Conservation (phyloP, 306 rosid species). For the Dryas drummondii region DNA sequence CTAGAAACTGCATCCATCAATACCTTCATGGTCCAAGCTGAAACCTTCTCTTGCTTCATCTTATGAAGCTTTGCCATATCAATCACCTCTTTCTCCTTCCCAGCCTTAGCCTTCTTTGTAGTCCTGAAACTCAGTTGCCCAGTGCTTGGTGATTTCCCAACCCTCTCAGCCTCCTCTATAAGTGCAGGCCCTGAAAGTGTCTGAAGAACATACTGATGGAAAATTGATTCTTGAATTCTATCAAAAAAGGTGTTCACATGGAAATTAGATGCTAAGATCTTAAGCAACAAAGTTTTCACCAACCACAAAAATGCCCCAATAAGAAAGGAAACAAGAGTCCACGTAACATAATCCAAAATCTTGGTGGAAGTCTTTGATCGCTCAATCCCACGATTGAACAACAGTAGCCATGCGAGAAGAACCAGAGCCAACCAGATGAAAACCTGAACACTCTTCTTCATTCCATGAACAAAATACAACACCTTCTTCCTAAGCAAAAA, state of each 20-base stretch:
- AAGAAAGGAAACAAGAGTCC: constrained; percentile 70
- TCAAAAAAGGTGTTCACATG: constrained; percentile 85
- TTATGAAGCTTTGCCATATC: constrained; percentile 69
- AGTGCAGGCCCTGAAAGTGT: constrained; percentile 73
- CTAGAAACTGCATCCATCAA: constrained; percentile 76
- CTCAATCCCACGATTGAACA: constrained; percentile 48
- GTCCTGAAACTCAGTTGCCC: constrained; percentile 71
- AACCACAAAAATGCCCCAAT: constrained; percentile 79
- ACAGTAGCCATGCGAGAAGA: constrained; percentile 66
- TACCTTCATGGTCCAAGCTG: constrained; percentile 95
- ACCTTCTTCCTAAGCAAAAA: constrained; percentile 77
- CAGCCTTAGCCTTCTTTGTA: constrained; percentile 42
- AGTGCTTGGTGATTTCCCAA: constrained; percentile 44
- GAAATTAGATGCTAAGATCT: constrained; percentile 73
- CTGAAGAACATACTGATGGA: constrained; percentile 77
- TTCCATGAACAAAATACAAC: constrained; percentile 87
- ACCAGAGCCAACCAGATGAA: constrained; percentile 69
- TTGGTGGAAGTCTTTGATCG: constrained; percentile 45
- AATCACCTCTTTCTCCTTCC: constrained; percentile 51
- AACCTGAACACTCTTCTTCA: constrained; percentile 73
- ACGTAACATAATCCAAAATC: constrained; percentile 51
- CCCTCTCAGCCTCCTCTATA: constrained; percentile 61
- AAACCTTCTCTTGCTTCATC: constrained; percentile 86
- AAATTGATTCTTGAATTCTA: constrained; percentile 84
- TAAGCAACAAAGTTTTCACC: constrained; percentile 57